Conservation (phyloP, 192 early-diverging fungal species). For the Coemansia sp. region DNA sequence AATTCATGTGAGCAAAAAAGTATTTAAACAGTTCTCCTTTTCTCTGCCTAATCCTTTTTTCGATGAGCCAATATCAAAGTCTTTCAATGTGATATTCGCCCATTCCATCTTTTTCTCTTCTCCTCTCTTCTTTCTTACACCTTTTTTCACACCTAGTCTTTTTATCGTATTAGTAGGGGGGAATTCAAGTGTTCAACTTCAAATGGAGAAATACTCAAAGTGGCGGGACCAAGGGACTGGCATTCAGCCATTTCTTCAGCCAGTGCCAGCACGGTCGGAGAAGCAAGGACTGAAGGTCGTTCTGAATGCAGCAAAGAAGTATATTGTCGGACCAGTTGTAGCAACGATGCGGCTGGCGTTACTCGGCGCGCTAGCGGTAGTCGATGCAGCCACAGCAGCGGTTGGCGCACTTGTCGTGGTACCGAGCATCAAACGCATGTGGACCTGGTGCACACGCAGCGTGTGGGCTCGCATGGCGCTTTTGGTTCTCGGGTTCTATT, state of each 20-base stretch:
- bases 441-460: conserved; percentile 23
- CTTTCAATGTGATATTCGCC: too few species aligned
- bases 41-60: neutral
- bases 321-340: conserved; percentile 40
- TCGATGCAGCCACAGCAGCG: conserved; percentile 41
- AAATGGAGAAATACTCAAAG: conserved; percentile 85
- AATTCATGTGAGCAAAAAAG: neutral
- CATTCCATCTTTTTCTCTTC: neutral
- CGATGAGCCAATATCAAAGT: too few species aligned
- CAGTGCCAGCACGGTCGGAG: conserved; percentile 51
- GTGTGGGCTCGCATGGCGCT: conserved; percentile 60
- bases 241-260: conserved; percentile 86
- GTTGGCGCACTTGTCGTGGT: conserved; percentile 26
- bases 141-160: neutral
- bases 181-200: neutral
- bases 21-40: neutral
- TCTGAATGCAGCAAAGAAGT: conserved; percentile 17
- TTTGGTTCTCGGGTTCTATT: conserved; percentile 72
- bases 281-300: conserved; percentile 11
- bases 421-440: conserved; percentile 19
- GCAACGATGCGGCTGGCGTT: conserved; percentile 46
- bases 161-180: neutral
- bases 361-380: conserved; percentile 47
- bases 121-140: neutral
- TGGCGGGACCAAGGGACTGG: conserved; percentile 87